phyloP scores from a whole-genome alignment of 2,329 filamentous ascomycete genomes.

The Onygena corvina region DNA sequence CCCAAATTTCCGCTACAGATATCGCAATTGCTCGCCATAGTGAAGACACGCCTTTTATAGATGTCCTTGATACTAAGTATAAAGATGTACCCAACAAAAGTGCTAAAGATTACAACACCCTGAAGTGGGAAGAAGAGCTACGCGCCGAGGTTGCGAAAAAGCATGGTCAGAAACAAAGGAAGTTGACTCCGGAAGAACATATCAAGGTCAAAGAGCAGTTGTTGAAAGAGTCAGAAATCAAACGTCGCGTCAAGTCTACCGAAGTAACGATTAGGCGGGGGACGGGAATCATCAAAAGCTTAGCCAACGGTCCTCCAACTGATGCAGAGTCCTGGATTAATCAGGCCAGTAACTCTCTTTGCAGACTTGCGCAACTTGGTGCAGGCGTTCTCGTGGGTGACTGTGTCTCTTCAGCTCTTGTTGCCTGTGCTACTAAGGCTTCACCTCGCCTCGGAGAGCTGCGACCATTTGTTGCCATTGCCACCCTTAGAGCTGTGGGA shows the following conservation, averaged over 20 bases:
- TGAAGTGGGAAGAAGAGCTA: constrained; percentile 95
- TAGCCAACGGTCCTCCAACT: constrained; percentile 78
- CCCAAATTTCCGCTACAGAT: constrained; percentile 68
- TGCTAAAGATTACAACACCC: constrained; percentile 83
- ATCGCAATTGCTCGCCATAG: constrained; percentile 86
- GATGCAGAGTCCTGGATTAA: constrained; percentile 83
- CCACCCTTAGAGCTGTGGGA: constrained; percentile 67
- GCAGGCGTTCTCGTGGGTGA: constrained; percentile 73
- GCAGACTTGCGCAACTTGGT: constrained; percentile 60
- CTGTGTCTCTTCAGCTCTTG: constrained; percentile 62
- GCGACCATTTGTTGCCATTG: constrained; percentile 73
- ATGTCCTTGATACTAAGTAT: constrained; percentile 76
- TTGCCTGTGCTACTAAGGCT: constrained; percentile 65
- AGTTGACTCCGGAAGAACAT: constrained; percentile 78
- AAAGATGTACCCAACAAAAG: constrained; percentile 68
- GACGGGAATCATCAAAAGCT: constrained; percentile 69
- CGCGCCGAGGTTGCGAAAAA: constrained; percentile 79
- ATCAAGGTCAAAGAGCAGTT: constrained; percentile 84
- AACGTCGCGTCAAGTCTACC: constrained; percentile 55
- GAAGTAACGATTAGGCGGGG: constrained; percentile 66
- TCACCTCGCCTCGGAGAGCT: constrained; percentile 62
- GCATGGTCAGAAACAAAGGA: constrained; percentile 72
- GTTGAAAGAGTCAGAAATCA: constrained; percentile 70
- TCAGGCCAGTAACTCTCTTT: constrained; percentile 59
- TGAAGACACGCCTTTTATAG: constrained; percentile 76